Evolutionary conservation across 192 early-diverging fungal genomes (phyloP), one percentile per base, ranked within the genome.

Genomic region (Backusella macrospora): DNA sequence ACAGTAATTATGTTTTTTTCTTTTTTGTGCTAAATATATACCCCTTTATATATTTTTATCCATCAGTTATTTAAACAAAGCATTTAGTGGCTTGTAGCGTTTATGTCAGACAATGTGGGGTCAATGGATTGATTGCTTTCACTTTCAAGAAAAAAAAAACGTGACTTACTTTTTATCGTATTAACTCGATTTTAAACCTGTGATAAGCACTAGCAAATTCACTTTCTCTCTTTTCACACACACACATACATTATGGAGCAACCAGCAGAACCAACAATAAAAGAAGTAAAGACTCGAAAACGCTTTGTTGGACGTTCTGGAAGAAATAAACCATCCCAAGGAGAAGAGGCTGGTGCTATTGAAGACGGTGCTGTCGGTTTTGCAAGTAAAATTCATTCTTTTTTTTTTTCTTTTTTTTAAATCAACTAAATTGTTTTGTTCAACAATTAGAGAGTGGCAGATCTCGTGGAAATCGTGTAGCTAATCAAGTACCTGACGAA

Each of bases 401-500:
- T 18, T 10, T 42, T 18, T 39, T 39, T 37, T n/a, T n/a, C n/a
- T n/a, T n/a, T n/a, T n/a, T n/a, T n/a, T n/a, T n/a, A n/a, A n/a
- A n/a, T n/a, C n/a, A 21, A 66, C 3, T 59, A 23, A 5, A n/a
- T 62, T 43, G 69, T n/a, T 44, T 48, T 49, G 18, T 16, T 26
- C 43, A 34, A 70, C 0, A 44, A 65, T 37, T 62, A 72, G 70
- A 71, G 65, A 34, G 62, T 55, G 74, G 64, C 73, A 81, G 70
- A 78, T 48, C 62, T 13, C 70, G 62, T 39, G 46, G 55, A 16
- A 62, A 40, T 26, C 62, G 89, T 62, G 72, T 90, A 39, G 89
- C 83, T 21, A 93, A 93, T 76, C 93, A 94, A 66, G 87, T 98
- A 48, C 96, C 98, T 5, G 86, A 90, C 7, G 90, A 92, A 18